Evolutionary conservation across 805 yeast genomes (phyloP), one percentile per base, ranked within the genome.

Genomic region (Starmerella roubikii): DNA sequence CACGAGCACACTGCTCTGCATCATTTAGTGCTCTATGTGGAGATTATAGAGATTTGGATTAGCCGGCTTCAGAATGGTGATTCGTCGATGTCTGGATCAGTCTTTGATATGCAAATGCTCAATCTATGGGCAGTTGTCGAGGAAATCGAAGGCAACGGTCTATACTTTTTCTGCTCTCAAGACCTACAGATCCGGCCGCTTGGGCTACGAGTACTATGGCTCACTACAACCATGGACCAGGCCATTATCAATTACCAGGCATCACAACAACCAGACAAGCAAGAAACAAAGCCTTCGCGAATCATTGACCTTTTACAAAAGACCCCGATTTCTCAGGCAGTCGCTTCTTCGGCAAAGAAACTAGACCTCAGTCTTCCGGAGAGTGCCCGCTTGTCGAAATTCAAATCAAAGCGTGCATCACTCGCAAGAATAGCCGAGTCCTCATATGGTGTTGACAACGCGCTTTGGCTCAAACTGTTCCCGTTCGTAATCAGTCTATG

Each of bases 141-240:
- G 57, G 96, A 88, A 45, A 82, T 88, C 9, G 98, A 91, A 58
- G 96, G 98, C 0, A 83, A 86, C 54, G 99, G 95, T 0, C 60
- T 91, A 23, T 91, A 83, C 52, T 88, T 93, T 53, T 62, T 91
- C 18, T 82, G 94, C 51, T 82, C 94, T 1, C 93, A 85, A 49
- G 94, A 85, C 54, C 68, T 78, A 31, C 66, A 71, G 19, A 70
- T 83, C 11, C 66, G 99, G 38, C 75, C 74, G 42, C 60, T 76
- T 34, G 97, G 93, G 0, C 65, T 86, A 2, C 68, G 78, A 5
- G 76, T 93, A 8, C 59, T 91, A 41, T 69, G 76, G 50, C 65
- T 86, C 16, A 80, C 83, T 1, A 84, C 83, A n/a, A 80, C 74
- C 42, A 85, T 91, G 62, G 98, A 91, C 54, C 78, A 75, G 41